Evolutionary conservation across 2,329 filamentous ascomycete genomes (phyloP).

Genomic region (Pyrenophora graminea): DNA sequence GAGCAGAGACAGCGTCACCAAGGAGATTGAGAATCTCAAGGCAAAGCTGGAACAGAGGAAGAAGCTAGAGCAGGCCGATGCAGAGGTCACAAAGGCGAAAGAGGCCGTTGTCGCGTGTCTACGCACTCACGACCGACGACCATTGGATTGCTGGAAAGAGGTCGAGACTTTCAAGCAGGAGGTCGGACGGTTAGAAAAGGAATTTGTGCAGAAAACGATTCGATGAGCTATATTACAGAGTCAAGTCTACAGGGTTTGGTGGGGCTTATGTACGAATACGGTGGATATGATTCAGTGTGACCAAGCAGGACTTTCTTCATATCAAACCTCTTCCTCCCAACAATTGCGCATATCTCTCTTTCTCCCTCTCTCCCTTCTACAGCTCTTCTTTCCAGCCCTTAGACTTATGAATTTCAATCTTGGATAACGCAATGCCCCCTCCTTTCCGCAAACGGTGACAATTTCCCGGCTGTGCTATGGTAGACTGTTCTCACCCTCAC

Average conservation of each 20-base stretch:
- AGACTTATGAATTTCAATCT: too few species aligned
- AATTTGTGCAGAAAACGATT: conserved; percentile 84
- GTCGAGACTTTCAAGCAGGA: conserved; percentile 88
- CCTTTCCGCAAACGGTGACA: background rate
- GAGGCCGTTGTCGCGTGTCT: conserved; percentile 78
- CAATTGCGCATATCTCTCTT: too few species aligned
- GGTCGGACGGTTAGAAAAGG: conserved; percentile 82
- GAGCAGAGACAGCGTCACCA: conserved; percentile 58
- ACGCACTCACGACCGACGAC: conserved; percentile 80
- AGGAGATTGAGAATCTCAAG: conserved; percentile 62
- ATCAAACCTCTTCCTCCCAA: background rate
- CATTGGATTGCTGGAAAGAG: conserved; percentile 93
- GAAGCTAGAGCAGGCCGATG: conserved; percentile 67
- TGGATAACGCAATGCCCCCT: background rate
- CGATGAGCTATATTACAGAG: conserved; percentile 32
- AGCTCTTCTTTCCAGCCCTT: too few species aligned
- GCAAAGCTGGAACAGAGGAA: conserved; percentile 58
- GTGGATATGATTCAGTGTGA: background rate
- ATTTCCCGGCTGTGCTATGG: too few species aligned
- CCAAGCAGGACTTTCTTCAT: background rate
- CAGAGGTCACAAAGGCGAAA: conserved; percentile 73
- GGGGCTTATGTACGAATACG: conserved; percentile 32
- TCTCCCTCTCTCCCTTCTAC: too few species aligned
- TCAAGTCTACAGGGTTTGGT: background rate
- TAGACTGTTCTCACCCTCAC: too few species aligned